Conservation (phyloP, 768 basidiomycete genomes). For the Tephrocybe sp. region DNA sequence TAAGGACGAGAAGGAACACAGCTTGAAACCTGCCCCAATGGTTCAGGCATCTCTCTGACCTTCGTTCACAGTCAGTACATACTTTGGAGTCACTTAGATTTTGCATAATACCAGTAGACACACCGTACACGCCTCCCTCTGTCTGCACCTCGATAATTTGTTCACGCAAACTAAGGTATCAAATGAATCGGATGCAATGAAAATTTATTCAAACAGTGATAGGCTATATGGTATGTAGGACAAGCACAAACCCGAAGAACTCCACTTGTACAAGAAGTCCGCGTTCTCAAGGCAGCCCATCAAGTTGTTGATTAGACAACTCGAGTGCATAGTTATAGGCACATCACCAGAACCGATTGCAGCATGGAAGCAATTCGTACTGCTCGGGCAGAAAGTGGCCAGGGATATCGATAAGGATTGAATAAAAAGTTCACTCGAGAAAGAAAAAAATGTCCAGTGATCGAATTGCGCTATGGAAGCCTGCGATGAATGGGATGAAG, state of each 20-base stretch:
- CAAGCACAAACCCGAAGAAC: constrained; percentile 31
- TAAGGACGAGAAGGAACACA: background rate
- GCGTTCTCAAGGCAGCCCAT: constrained; percentile 42
- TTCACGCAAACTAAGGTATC: too few relatives aligned
- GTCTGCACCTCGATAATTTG: too few relatives aligned
- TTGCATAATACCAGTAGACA: too few relatives aligned
- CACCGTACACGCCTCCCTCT: too few relatives aligned
- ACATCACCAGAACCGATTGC: constrained; percentile 77
- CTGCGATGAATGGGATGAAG: too few relatives aligned
- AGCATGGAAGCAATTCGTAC: constrained; percentile 56
- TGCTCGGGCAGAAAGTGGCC: constrained; percentile 83
- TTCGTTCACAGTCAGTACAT: too few relatives aligned
- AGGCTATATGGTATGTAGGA: too few relatives aligned
- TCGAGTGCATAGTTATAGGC: constrained; percentile 55
- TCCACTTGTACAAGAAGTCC: constrained; percentile 32
- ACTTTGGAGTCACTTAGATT: too few relatives aligned
- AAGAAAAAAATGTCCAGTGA: background rate
- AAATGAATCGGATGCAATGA: too few relatives aligned
- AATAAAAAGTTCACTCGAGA: constrained; percentile 5
- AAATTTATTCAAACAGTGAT: too few relatives aligned
- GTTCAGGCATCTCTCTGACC: constrained; percentile 3
- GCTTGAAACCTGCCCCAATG: background rate
- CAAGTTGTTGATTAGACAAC: constrained; percentile 54
- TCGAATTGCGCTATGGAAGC: background rate
- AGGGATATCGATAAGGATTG: constrained; percentile 2